Percentiles rank a stretch among this genome's conserved stretches.
phyloP scores from a whole-genome alignment of 2,329 filamentous ascomycete species.

The Claviceps lovelessii region DNA sequence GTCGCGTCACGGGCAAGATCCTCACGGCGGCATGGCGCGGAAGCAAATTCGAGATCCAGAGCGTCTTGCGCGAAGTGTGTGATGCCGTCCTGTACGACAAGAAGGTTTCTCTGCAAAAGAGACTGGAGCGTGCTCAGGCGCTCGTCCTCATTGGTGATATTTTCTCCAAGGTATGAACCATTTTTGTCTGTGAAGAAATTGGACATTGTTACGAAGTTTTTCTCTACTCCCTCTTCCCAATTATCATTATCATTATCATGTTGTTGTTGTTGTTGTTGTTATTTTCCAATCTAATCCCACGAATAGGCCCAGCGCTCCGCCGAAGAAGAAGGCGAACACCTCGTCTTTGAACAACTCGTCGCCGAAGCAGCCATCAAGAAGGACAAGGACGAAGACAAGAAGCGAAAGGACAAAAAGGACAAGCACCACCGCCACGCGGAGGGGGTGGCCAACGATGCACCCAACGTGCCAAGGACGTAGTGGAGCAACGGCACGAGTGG shows the following conservation, averaged over 20 bases:
- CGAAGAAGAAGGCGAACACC: constrained; percentile 96
- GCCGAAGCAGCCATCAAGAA: constrained; percentile 94
- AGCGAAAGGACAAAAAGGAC: constrained; percentile 39
- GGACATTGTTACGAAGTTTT: too few species aligned
- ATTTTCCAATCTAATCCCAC: too few species aligned
- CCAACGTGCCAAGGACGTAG: constrained; percentile 12
- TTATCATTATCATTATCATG: too few species aligned
- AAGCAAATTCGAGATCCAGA: constrained; percentile 95
- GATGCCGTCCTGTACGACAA: constrained; percentile 70
- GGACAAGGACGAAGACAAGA: constrained; percentile 65
- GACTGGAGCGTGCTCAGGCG: constrained; percentile 80
- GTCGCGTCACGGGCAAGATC: constrained; percentile 93
- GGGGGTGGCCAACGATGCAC: constrained; percentile 13
- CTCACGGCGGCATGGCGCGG: constrained; percentile 92
- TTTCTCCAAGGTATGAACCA: constrained; percentile 57
- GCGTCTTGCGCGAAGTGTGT: constrained; percentile 86
- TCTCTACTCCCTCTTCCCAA: not conserved
- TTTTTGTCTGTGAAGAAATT: too few species aligned
- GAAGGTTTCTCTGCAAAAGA: constrained; percentile 68
- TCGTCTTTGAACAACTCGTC: constrained; percentile 96
- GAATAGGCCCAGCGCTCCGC: constrained; percentile 68
- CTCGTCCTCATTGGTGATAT: constrained; percentile 80
- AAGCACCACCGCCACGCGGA: constrained; percentile 21
- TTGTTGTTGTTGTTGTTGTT: too few species aligned
- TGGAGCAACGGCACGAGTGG: too few species aligned